phyloP scores from a whole-genome alignment of 2,329 filamentous ascomycete species.

The Onygena corvina region DNA sequence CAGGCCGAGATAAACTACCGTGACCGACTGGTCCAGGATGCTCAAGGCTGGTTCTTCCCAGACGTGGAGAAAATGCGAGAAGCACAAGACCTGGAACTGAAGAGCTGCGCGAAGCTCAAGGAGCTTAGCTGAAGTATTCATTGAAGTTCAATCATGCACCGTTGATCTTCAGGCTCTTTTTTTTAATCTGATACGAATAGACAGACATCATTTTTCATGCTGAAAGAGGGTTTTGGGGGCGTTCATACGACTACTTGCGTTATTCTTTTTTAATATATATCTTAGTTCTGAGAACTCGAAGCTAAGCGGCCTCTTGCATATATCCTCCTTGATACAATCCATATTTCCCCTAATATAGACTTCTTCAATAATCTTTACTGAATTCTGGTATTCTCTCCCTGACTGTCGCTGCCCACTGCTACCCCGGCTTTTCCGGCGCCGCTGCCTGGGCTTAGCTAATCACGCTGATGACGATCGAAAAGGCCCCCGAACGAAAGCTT shows the following conservation, averaged over 20 bases:
- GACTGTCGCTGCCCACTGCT: too few species aligned
- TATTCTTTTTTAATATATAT: not conserved
- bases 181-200: conserved; percentile 2
- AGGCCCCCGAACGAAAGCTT: not conserved
- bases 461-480: not conserved
- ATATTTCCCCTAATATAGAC: not conserved
- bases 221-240: not conserved
- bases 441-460: not conserved
- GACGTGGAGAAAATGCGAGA: conserved; percentile 67
- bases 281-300: not conserved
- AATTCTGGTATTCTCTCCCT: too few species aligned
- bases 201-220: not conserved
- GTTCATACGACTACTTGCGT: not conserved
- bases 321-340: not conserved
- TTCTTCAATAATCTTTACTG: too few species aligned
- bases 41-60: conserved; percentile 75
- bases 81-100: conserved; percentile 51
- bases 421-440: too few species aligned
- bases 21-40: conserved; percentile 59
- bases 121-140: conserved; percentile 9
- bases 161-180: not conserved
- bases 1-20: conserved; percentile 57
- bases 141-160: not conserved
- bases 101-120: conserved; percentile 46
- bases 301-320: not conserved